Percentiles rank a stretch among this genome's conserved stretches.
Conservation (phyloP, 2,329 filamentous ascomycete genomes). For the Botrytis medusae region DNA sequence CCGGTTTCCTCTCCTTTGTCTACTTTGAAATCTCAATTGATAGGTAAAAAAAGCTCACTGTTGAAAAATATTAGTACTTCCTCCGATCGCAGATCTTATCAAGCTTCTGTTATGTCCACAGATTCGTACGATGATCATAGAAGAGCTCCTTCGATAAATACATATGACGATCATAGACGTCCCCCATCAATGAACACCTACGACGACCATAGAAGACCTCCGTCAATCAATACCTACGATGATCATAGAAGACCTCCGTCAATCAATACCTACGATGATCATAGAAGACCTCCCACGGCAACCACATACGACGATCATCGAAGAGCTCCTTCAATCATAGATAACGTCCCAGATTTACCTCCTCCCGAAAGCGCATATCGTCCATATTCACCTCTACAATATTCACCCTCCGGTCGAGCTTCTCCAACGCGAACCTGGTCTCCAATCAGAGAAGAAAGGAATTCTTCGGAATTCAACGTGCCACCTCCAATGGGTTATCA, state of each 20-base stretch:
- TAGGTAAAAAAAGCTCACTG: constrained; percentile 35
- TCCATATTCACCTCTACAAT: constrained; percentile 42
- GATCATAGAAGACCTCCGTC: constrained; percentile 40
- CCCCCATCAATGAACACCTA: background rate
- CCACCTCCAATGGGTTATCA: constrained; percentile 69
- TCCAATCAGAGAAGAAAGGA: constrained; percentile 45
- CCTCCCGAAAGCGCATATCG: constrained; percentile 65
- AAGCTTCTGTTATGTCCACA: constrained; percentile 47
- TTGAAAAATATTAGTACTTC: constrained; percentile 33
- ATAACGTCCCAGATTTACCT: constrained; percentile 60
- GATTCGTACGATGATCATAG: constrained; percentile 40
- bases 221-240: background rate
- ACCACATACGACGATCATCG: constrained; percentile 7
- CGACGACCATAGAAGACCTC: constrained; percentile 7
- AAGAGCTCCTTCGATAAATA: constrained; percentile 10
- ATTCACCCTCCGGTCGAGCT: constrained; percentile 48
- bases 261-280: background rate
- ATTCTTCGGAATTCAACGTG: constrained; percentile 58
- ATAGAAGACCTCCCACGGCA: constrained; percentile 46
- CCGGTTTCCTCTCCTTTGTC: constrained; percentile 42
- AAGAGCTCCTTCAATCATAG: constrained; percentile 51
- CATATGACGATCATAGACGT: constrained; percentile 4
- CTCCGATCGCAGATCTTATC: constrained; percentile 47
- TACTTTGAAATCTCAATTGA: constrained; percentile 26
- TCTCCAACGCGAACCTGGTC: constrained; percentile 62